These are phyloP conservation scores for Chaetomidium leptoderma DNA, from an alignment of 495 filamentous ascomycete species.

Conservation along the genomic window DNA sequence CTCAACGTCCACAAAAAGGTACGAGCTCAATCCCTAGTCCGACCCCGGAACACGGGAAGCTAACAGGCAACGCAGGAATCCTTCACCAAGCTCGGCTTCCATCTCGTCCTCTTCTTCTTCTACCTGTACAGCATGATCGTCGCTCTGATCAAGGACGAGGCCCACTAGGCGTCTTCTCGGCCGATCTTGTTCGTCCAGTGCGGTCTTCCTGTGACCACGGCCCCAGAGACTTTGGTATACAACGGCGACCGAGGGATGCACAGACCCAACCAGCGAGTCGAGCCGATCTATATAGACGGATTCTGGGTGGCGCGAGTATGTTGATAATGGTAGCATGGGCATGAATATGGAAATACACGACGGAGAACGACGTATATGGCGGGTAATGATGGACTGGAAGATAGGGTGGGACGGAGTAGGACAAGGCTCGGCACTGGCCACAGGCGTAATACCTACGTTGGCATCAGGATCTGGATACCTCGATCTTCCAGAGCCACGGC, in stretches of 20 bases:
- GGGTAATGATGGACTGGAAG: constrained; percentile 4
- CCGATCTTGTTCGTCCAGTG: neutral
- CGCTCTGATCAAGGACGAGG: constrained; percentile 92
- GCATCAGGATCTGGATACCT: neutral
- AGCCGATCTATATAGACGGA: constrained; percentile 6
- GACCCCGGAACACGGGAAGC: too few relatives aligned
- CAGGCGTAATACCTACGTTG: constrained; percentile 2
- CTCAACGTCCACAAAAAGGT: constrained; percentile 99
- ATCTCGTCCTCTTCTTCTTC: constrained; percentile 99
- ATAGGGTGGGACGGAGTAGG: neutral
- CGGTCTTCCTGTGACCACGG: neutral
- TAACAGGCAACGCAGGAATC: constrained; percentile 66
- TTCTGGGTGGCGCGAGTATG: neutral
- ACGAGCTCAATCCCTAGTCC: constrained; percentile 19
- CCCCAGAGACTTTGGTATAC: neutral
- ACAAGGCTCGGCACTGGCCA: neutral
- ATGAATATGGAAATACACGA: constrained; percentile 10
- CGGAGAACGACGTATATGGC: constrained; percentile 1
- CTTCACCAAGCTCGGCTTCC: constrained; percentile 98
- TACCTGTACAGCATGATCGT: constrained; percentile 99
- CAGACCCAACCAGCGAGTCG: neutral
- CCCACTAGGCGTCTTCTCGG: constrained; percentile 52
- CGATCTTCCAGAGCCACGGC: neutral
- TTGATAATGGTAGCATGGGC: constrained; percentile 7
- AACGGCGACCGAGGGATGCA: neutral